Percentiles rank a stretch among this genome's conserved stretches.
These are phyloP conservation scores for Nicotiana knightiana DNA, from an alignment of 257 asterid genomes.

Conservation along the genomic window DNA sequence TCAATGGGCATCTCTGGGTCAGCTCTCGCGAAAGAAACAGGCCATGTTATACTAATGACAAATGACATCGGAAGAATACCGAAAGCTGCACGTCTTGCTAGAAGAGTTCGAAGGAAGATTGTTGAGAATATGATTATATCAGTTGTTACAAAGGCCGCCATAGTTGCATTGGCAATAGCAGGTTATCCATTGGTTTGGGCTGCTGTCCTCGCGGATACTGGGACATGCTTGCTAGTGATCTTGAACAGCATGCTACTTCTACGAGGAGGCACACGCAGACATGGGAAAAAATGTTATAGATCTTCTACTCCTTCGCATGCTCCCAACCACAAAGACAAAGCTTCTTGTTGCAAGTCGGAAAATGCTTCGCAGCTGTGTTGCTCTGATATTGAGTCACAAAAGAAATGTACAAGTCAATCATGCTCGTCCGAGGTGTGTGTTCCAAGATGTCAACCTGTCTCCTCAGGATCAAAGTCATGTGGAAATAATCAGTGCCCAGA, in stretches of 20 bases:
- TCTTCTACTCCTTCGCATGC: constrained; percentile 10
- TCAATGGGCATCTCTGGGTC: constrained; percentile 94
- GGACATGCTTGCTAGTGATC: constrained; percentile 81
- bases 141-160: constrained; percentile 44
- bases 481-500: not conserved
- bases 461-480: not conserved
- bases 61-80: constrained; percentile 72
- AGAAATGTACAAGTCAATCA: constrained; percentile 8
- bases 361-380: constrained; percentile 19
- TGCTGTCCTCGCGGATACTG: constrained; percentile 69
- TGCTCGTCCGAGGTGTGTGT: constrained; percentile 16
- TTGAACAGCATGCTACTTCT: constrained; percentile 73
- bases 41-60: constrained; percentile 65
- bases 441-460: constrained; percentile 6
- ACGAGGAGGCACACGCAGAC: constrained; percentile 12
- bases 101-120: constrained; percentile 43
- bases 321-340: not conserved
- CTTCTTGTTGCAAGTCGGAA: not conserved
- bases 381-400: constrained; percentile 17
- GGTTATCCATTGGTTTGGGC: constrained; percentile 94
- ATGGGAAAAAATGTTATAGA: constrained; percentile 7
- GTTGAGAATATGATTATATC: constrained; percentile 59
- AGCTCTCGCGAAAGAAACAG: constrained; percentile 71
- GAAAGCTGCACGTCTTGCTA: constrained; percentile 42
- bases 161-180: constrained; percentile 63